Percentiles rank a stretch among this genome's conserved stretches.
Conservation (phyloP, 306 rosid species). For the Dryas octopetala region DNA sequence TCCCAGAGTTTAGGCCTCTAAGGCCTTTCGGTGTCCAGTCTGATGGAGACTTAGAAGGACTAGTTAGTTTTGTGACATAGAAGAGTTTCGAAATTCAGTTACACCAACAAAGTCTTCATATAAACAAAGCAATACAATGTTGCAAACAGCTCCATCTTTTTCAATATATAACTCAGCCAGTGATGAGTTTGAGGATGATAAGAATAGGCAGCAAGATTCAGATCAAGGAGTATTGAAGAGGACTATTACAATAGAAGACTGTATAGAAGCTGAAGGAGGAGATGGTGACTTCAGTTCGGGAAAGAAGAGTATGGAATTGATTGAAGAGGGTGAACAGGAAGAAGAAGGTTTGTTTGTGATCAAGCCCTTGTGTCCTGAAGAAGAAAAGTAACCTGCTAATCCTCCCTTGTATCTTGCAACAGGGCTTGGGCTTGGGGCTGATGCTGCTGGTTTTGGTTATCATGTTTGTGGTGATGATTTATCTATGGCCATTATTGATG, state of each 20-base stretch:
- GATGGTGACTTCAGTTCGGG: conserved; percentile 51
- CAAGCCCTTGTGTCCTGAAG: conserved; percentile 36
- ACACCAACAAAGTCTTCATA: conserved; percentile 22
- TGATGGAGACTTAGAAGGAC: conserved; percentile 13
- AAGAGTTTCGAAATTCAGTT: conserved; percentile 18
- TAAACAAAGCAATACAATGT: conserved; percentile 10
- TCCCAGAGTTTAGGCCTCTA: neutral
- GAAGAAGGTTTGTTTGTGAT: conserved; percentile 29
- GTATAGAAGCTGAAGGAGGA: conserved; percentile 20
- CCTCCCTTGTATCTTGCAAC: conserved; percentile 70
- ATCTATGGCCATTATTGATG: conserved; percentile 33
- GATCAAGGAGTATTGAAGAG: conserved; percentile 34
- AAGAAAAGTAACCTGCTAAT: conserved; percentile 39
- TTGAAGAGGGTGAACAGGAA: conserved; percentile 53
- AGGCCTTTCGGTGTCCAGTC: conserved; percentile 4
- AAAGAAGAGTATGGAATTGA: conserved; percentile 50
- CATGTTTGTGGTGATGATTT: conserved; percentile 28
- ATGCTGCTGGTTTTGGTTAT: conserved; percentile 27
- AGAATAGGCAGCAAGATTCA: conserved; percentile 23
- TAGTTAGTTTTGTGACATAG: conserved; percentile 26
- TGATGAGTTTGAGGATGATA: conserved; percentile 30
- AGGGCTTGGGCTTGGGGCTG: conserved; percentile 57
- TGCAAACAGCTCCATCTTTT: conserved; percentile 67
- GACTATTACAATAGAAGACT: conserved; percentile 30
- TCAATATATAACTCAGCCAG: conserved; percentile 36